A percentile compares a stretch with the other conserved stretches of the same genome.
Evolutionary conservation across 75 land plant genomes (phyloP).

Genomic region (Pseudotsuga menziesii): DNA sequence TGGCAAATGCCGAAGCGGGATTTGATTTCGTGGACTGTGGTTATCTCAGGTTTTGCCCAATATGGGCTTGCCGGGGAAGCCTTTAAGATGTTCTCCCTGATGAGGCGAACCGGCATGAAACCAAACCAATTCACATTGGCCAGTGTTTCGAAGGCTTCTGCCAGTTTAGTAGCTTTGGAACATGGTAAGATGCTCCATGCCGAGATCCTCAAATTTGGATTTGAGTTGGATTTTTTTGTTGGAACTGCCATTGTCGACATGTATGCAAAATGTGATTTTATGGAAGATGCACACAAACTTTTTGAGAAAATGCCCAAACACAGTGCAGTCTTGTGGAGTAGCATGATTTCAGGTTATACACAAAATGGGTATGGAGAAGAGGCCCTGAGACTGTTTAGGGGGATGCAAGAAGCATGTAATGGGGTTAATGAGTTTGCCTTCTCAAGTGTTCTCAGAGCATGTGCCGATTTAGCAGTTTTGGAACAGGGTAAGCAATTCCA

Average conservation of each 20-base stretch:
- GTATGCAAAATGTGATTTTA: constrained; percentile 50
- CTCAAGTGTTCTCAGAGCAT: constrained; percentile 49
- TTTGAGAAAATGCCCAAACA: constrained; percentile 36
- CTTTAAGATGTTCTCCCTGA: constrained; percentile 30
- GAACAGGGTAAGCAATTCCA: constrained; percentile 50
- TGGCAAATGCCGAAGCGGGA: constrained; percentile 11
- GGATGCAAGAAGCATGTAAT: constrained; percentile 24
- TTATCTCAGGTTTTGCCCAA: constrained; percentile 46
- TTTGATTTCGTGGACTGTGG: constrained; percentile 51
- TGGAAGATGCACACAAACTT: constrained; percentile 31
- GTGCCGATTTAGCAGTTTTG: constrained; percentile 27
- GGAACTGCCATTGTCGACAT: constrained; percentile 52
- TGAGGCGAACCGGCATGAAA: constrained; percentile 31
- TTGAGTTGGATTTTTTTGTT: constrained; percentile 29
- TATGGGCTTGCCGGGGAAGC: constrained; percentile 39
- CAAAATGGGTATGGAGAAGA: constrained; percentile 38
- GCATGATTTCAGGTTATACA: constrained; percentile 55
- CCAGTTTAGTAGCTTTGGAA: constrained; percentile 28
- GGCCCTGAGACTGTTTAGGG: constrained; percentile 34
- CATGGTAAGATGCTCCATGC: constrained; percentile 39
- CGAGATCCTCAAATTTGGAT: constrained; percentile 19
- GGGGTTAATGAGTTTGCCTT: constrained; percentile 40
- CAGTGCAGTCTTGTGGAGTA: constrained; percentile 64
- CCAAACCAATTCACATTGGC: constrained; percentile 32
- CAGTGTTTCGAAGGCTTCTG: constrained; percentile 48